A percentile compares a stretch with the other conserved stretches of the same genome.
Conservation (phyloP, 768 basidiomycete genomes). For the Phanerochaete carnosa region DNA sequence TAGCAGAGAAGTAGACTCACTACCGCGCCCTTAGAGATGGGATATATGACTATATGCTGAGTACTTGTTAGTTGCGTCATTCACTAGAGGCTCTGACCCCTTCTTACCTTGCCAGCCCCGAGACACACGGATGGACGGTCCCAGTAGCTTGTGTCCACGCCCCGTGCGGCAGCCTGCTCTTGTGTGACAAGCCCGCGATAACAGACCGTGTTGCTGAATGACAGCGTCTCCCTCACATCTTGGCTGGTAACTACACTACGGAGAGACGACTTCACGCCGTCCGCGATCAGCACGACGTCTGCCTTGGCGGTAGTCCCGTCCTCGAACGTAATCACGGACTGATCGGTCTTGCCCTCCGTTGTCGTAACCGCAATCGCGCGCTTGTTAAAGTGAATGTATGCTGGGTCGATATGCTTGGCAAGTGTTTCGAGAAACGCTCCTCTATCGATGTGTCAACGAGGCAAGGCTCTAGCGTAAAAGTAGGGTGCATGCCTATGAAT, state of each 20-base stretch:
- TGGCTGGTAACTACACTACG: constrained; percentile 35
- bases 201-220: constrained; percentile 44
- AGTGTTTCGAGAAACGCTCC: constrained; percentile 45
- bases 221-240: constrained; percentile 22
- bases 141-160: constrained; percentile 38
- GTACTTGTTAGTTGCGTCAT: not conserved
- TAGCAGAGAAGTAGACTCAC: constrained; percentile 23
- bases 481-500: not conserved
- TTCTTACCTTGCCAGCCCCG: constrained; percentile 36
- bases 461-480: not conserved
- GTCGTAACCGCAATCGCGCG: constrained; percentile 29
- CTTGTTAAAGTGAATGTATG: constrained; percentile 46
- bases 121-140: constrained; percentile 38
- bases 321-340: constrained; percentile 37
- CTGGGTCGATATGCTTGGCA: constrained; percentile 38
- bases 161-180: constrained; percentile 35
- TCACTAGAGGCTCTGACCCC: not conserved
- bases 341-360: not conserved
- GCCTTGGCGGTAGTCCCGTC: constrained; percentile 46
- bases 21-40: constrained; percentile 39
- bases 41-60: constrained; percentile 50
- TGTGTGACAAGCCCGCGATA: constrained; percentile 49
- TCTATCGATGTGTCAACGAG: not conserved
- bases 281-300: constrained; percentile 45
- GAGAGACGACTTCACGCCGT: constrained; percentile 33